Evolutionary conservation across 2,329 filamentous ascomycete genomes (phyloP).

Genomic region (Curvularia eragrostidis): DNA sequence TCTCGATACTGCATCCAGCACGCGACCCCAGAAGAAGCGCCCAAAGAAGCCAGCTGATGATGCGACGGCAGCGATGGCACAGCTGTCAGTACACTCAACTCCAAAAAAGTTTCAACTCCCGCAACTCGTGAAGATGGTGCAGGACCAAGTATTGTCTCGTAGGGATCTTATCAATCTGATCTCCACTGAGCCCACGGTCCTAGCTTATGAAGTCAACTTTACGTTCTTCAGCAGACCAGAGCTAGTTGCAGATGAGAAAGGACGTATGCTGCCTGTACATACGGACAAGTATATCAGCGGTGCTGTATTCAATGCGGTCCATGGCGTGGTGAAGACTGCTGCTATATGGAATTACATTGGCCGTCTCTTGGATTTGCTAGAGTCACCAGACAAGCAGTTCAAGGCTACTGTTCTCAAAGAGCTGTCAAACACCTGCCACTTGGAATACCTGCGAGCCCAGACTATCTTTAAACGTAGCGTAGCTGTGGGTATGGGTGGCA

Average conservation of each 20-base stretch:
- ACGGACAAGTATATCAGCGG: slow-evolving; percentile 54
- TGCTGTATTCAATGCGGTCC: slow-evolving; percentile 53
- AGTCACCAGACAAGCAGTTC: slow-evolving; percentile 37
- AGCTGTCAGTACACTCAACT: slow-evolving; percentile 37
- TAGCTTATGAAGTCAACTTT: slow-evolving; percentile 40
- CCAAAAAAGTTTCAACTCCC: slow-evolving; percentile 16
- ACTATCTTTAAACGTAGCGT: slow-evolving; percentile 53
- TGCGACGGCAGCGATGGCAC: slow-evolving; percentile 41
- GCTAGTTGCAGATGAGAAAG: slow-evolving; percentile 56
- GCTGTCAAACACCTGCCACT: slow-evolving; percentile 53
- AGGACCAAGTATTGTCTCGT: slow-evolving; percentile 20
- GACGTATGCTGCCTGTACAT: slow-evolving; percentile 47
- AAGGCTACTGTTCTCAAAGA: slow-evolving; percentile 54
- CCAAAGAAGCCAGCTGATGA: slow-evolving; percentile 43
- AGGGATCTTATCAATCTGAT: slow-evolving; percentile 49
- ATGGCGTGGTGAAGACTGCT: slow-evolving; percentile 45
- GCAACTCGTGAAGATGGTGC: slow-evolving; percentile 29
- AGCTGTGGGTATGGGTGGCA: slow-evolving; percentile 42
- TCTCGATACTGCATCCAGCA: slow-evolving; percentile 50
- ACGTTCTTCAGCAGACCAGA: slow-evolving; percentile 54
- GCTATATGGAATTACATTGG: slow-evolving; percentile 54
- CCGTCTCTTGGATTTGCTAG: slow-evolving; percentile 48
- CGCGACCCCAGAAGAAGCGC: slow-evolving; percentile 25
- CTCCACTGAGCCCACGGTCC: slow-evolving; percentile 18
- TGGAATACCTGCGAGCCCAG: slow-evolving; percentile 54